Conservation (phyloP, 345 rosid genomes). For the Xanthoceras sorbifolium region DNA sequence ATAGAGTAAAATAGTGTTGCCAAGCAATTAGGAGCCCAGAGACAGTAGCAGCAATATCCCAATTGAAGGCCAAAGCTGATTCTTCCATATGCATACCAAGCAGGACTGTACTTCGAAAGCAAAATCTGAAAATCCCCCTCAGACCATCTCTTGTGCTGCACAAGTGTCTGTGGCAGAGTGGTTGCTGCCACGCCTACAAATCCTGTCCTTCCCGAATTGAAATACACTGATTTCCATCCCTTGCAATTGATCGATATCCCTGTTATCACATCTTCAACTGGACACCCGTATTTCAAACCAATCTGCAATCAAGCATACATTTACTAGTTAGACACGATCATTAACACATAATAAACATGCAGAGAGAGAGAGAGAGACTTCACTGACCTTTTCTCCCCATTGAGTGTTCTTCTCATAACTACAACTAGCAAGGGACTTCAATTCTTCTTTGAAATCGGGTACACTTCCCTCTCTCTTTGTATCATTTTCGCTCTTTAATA, state of each 20-base stretch:
- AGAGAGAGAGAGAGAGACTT: neutral
- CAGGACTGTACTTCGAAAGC: constrained; percentile 59
- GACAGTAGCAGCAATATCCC: constrained; percentile 42
- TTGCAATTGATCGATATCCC: constrained; percentile 67
- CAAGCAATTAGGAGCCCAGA: constrained; percentile 50
- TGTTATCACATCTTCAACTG: constrained; percentile 82
- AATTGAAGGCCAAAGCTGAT: constrained; percentile 51
- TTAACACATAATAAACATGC: neutral
- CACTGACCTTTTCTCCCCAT: constrained; percentile 83
- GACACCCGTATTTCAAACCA: constrained; percentile 71
- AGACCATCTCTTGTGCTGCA: constrained; percentile 82
- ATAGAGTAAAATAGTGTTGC: constrained; percentile 32
- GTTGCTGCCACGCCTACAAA: constrained; percentile 65
- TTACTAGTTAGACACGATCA: neutral
- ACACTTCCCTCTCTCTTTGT: constrained; percentile 17
- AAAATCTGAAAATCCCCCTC: constrained; percentile 75
- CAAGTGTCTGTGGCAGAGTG: constrained; percentile 56
- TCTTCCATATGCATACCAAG: constrained; percentile 50
- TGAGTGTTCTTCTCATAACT: constrained; percentile 48
- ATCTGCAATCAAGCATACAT: constrained; percentile 43
- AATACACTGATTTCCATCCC: constrained; percentile 73
- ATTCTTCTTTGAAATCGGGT: constrained; percentile 29
- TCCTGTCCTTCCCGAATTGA: constrained; percentile 51
- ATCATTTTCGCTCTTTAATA: constrained; percentile 26
- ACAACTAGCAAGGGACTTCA: constrained; percentile 58